Evolutionary conservation across 2,329 filamentous ascomycete genomes (phyloP), one percentile per base, ranked within the genome.

Genomic region (Aspergillus luchuensis): DNA sequence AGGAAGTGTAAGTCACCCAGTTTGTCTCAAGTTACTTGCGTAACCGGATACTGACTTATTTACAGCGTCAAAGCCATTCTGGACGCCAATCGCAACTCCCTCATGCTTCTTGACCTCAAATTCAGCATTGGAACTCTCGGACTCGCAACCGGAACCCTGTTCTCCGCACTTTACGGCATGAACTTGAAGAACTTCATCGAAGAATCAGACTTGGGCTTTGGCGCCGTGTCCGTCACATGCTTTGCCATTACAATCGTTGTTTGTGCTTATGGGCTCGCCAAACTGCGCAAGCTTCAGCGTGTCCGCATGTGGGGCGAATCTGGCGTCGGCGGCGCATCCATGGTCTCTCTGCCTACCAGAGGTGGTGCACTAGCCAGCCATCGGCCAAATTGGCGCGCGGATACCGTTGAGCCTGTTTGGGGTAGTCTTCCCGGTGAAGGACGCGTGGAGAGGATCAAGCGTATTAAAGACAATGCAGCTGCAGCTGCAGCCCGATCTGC

Each of bases 151-250:
- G 95, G 95, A 58, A 97, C 95, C 53, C 96, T 98, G 73, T 85
- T 97, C 70, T 96, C 95, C 8, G 93, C 93, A n/a, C 87, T 99
- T n/a, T 99, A 98, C 83, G 95, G 95, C 69, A 98, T 98, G 93
- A 99, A 99, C 80, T 82, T 99, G 66, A 96, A 97, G 74, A 98
- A 98, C 78, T 98, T 97, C 77, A 92, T 98, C 69, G 95, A 99
- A 80, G 94, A 98, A 74, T 93, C 91, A 1, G 86, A 91, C 76
- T 85, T 91, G 76, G 95, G 94, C 10, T 98, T 99, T 75, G 84
- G 84, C 50, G 86, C 86, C 57, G 88, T 99, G 62, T 91, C 89
- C 2, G 82, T 80, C 17, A 81, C 85, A 62, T 96, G 91, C 59
- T 84, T 89, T 59, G 70, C 89, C 59, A 88, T 93, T 74, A 91